These are phyloP conservation scores for Neurospora africana DNA, from an alignment of 495 filamentous ascomycete genomes.

Conservation along the genomic window DNA sequence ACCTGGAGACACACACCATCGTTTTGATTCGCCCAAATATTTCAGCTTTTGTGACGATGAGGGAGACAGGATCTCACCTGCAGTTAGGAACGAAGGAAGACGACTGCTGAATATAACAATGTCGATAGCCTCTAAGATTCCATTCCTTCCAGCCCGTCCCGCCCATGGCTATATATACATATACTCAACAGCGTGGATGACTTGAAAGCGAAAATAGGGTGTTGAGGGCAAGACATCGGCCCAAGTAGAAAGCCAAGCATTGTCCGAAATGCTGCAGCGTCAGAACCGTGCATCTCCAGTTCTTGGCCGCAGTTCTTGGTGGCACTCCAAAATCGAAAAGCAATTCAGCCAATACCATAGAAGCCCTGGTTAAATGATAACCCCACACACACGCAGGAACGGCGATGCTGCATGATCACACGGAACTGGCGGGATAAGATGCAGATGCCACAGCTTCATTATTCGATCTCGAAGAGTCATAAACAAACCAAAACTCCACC, in stretches of 20 bases:
- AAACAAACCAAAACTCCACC: neutral
- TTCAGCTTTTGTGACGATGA: neutral
- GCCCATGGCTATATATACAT: neutral
- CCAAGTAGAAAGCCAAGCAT: neutral
- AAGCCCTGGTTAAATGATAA: neutral
- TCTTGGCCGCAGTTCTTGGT: neutral
- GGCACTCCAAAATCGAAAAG: neutral
- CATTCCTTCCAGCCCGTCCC: neutral
- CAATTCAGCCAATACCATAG: neutral
- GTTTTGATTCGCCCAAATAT: neutral
- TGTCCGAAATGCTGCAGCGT: neutral
- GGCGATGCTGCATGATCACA: neutral
- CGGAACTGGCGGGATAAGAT: neutral
- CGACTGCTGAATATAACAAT: neutral
- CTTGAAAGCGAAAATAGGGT: neutral
- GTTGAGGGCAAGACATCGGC: neutral
- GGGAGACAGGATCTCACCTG: neutral
- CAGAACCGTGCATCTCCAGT: neutral
- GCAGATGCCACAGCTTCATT: neutral
- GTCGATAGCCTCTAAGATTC: neutral
- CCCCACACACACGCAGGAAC: neutral
- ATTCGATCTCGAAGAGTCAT: neutral
- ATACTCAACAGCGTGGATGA: neutral
- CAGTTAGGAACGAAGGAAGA: neutral
- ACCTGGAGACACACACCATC: neutral